Evolutionary conservation across 1,139 yeast genomes (phyloP), one percentile per base, ranked within the genome.

Genomic region (Geotrichum europaeum): DNA sequence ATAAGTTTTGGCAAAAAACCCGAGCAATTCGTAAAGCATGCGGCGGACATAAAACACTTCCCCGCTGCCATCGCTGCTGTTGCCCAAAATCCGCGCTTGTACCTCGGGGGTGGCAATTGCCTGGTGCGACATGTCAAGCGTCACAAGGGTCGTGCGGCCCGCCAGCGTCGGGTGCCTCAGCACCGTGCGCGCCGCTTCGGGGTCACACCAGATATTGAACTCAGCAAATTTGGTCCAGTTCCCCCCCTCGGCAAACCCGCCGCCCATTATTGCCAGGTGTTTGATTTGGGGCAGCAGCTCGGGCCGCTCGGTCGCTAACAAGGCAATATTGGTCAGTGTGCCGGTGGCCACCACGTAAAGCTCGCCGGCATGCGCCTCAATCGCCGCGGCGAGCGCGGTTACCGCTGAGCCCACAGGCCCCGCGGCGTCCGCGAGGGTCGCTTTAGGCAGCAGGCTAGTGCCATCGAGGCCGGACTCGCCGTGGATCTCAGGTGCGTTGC

Each of bases 381-480:
- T 79, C 0, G 86, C 84, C 1, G 75, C 71, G 54, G 79, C 80
- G 71, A 89, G 78, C 12, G 89, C 90, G 30, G 81, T 82, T 15
- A 84, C 72, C 65, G 86, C 84, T 0, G 76, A 70, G 59, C 75
- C 54, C 12, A 78, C 82, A 1, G 76, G 72, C 30, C 69, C 68
- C 4, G 79, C 69, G 2, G 69, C 66, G 28, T 53, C 52, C 34
- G 71, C 70, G 0, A 66, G 69, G 0, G 90, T 81, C 40, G 40
- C 40, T 12, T 65, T 65, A 4, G 87, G 85, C 2, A 90, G 79
- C 49, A 86, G 71, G 2, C 77, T 73, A 0, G 87, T 83, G 13
- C 95, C 96, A 53, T 89, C 95, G 28, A 90, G 74, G 0, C 97
- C 97, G 2, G 84, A 75, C 25, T 71, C 75, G 0, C 97, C 96